Evolutionary conservation across 768 basidiomycete genomes (phyloP).

Genomic region (Termitomyces sp.): DNA sequence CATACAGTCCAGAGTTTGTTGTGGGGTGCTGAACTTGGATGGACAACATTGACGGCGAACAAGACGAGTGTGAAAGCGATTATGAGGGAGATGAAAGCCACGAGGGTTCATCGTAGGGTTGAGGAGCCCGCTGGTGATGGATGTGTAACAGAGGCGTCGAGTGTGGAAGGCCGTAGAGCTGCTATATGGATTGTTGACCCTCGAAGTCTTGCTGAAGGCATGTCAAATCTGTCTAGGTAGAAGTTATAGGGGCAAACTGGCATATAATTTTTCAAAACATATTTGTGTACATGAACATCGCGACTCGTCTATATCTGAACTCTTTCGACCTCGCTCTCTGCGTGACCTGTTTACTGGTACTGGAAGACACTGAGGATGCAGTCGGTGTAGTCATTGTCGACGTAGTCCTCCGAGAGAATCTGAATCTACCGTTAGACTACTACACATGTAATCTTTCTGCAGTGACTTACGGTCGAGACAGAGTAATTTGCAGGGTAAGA

Average conservation of each 20-base stretch:
- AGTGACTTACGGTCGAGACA: conserved; percentile 8
- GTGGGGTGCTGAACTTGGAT: conserved; percentile 61
- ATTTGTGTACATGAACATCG: neutral
- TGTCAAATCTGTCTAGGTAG: conserved; percentile 20
- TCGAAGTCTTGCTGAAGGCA: conserved; percentile 69
- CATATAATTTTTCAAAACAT: neutral
- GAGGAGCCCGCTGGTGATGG: conserved; percentile 21
- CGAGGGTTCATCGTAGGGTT: conserved; percentile 28
- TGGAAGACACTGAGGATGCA: conserved; percentile 10
- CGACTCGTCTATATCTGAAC: neutral
- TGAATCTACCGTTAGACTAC: neutral
- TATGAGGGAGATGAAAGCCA: conserved; percentile 58
- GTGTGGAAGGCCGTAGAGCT: conserved; percentile 16
- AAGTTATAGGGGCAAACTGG: neutral
- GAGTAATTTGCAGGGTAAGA: neutral
- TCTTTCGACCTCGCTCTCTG: neutral
- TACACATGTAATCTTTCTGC: too few relatives aligned
- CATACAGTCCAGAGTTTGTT: conserved; percentile 78
- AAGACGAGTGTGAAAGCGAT: conserved; percentile 72
- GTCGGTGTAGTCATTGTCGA: conserved; percentile 12
- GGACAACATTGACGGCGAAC: conserved; percentile 91
- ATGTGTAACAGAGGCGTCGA: conserved; percentile 1
- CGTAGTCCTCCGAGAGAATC: conserved; percentile 8
- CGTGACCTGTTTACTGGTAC: conserved; percentile 4
- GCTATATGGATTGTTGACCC: conserved; percentile 76